Percentiles rank a stretch among this genome's conserved stretches.
phyloP scores from a whole-genome alignment of 345 rosid genomes.

The Clarkia xantiana region DNA sequence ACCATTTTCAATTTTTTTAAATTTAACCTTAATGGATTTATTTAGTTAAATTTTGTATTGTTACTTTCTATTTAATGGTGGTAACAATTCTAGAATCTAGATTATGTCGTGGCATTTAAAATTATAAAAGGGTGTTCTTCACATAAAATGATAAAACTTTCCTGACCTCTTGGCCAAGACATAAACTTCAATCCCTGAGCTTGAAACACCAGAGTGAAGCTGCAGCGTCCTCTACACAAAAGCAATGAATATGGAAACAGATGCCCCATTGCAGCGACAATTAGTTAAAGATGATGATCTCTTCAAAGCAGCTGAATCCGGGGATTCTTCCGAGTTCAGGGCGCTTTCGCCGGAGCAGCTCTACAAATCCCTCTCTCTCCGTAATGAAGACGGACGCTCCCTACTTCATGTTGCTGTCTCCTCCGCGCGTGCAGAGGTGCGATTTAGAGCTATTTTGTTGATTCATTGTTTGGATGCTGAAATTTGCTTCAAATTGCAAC shows the following conservation, averaged over 20 bases:
- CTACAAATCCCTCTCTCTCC: constrained; percentile 27
- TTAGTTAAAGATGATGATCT: constrained; percentile 39
- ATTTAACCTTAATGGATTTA: too few relatives aligned
- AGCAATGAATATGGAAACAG: constrained; percentile 33
- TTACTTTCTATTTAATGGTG: too few relatives aligned
- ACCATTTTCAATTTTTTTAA: too few relatives aligned
- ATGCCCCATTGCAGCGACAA: constrained; percentile 14
- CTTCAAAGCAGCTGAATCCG: constrained; percentile 73
- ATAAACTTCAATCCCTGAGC: too few relatives aligned
- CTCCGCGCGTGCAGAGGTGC: constrained; percentile 35
- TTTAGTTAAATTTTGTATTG: too few relatives aligned
- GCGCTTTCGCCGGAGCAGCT: constrained; percentile 42
- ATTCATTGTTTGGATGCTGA: too few relatives aligned
- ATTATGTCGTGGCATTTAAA: too few relatives aligned
- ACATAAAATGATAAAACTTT: too few relatives aligned
- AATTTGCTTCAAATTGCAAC: background rate
- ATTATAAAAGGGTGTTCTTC: too few relatives aligned
- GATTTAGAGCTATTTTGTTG: background rate
- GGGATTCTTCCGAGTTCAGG: constrained; percentile 41
- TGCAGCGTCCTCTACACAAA: background rate
- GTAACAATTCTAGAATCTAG: too few relatives aligned
- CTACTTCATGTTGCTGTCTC: constrained; percentile 78
- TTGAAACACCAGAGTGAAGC: background rate
- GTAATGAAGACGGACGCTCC: constrained; percentile 77
- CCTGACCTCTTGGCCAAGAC: too few relatives aligned